Evolutionary conservation across 148 eudicot genomes (phyloP), one percentile per base, ranked within the genome.

Genomic region (Talinum fruticosum): DNA sequence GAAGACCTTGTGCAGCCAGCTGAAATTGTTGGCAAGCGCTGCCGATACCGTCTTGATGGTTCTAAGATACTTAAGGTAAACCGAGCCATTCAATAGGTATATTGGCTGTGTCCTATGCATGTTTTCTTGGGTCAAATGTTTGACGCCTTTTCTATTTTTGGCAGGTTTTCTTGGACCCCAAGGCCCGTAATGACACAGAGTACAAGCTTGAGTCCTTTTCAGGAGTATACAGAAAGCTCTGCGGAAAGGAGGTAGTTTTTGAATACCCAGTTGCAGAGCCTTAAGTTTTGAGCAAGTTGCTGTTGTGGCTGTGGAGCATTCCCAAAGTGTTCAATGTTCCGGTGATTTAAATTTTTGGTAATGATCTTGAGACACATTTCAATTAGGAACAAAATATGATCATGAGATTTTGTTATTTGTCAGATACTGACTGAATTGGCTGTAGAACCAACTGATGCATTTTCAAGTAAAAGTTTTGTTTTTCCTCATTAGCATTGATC

Each of bases 1-100:
- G 98, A 92, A 88, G 98, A 94, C 76, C 76, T 92, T 73, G 98
- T 94, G 18, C 87, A 85, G 54, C 98, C 98, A 32, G 98, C 98
- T 37, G 97, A 94, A 79, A 94, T 94, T 73, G 97, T 90, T 64
- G 98, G 98, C 53, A 94, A 94, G 74, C 93, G 98, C 26, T 76
- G 82, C 76, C 84, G 98, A 87, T 93, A 89, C 87, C 88, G 92
- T 30, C 78, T 90, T 59, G 98, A 93, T 80, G 94, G 96, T 44
- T 87, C 96, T 14, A 93, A 93, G 79, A 80, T 93, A 66, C 85
- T 93, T 84, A 93, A 93, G 98, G 95, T 92, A 80, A 51, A 5
- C 29, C 10, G 2, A 6, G 13, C 10, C 28, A 41, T 33, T 36
- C n/a, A n/a, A 21, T 51, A 2, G 57, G 19, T 51, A 23, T 15